phyloP scores from a whole-genome alignment of 75 land plant species.

The Larix kaempferi region DNA sequence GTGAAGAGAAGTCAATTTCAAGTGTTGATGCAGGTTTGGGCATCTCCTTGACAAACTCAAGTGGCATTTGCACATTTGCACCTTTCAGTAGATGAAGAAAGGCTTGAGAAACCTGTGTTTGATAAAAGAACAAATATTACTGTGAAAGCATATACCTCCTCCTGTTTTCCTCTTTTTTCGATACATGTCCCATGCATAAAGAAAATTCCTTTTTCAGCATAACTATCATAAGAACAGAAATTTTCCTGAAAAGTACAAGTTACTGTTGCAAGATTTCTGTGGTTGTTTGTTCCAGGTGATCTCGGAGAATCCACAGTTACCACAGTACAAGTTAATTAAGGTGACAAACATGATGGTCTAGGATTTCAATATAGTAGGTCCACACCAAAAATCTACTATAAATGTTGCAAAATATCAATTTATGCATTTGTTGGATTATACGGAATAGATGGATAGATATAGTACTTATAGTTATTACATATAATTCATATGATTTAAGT shows the following conservation, averaged over 20 bases:
- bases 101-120: constrained; percentile 74
- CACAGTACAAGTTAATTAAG: constrained; percentile 4
- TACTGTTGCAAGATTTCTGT: too few species aligned
- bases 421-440: background rate
- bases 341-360: background rate
- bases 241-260: background rate
- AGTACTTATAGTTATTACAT: too few species aligned
- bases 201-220: background rate
- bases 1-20: constrained; percentile 74
- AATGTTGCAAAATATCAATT: background rate
- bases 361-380: background rate
- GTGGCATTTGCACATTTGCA: constrained; percentile 33
- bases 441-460: too few species aligned
- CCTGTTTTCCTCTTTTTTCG: background rate
- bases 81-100: constrained; percentile 60
- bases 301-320: too few species aligned
- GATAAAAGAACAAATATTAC: too few species aligned
- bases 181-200: background rate
- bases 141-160: background rate
- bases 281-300: too few species aligned
- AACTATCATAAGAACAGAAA: background rate
- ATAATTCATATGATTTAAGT: too few species aligned
- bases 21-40: constrained; percentile 64
- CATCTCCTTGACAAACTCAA: constrained; percentile 87
- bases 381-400: background rate